A percentile compares a stretch with the other conserved stretches of the same genome.
These are phyloP conservation scores for Litsea cubeba DNA, from an alignment of 164 flowering plant species.

Conservation along the genomic window DNA sequence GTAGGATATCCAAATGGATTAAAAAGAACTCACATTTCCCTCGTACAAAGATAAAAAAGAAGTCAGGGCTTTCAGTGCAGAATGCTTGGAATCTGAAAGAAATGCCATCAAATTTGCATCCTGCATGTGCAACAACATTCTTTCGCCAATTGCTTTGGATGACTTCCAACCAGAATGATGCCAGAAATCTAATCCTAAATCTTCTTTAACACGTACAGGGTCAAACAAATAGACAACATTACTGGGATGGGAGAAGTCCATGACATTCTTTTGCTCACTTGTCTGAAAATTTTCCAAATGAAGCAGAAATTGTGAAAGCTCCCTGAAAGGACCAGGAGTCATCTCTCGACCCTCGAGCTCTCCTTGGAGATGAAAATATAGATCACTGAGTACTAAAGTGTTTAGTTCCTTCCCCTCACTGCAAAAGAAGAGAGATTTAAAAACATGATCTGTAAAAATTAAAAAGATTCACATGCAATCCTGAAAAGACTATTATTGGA, in stretches of 20 bases:
- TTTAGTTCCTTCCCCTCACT: slow-evolving; percentile 61
- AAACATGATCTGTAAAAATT: not conserved
- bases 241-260: slow-evolving; percentile 23
- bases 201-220: slow-evolving; percentile 30
- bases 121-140: slow-evolving; percentile 47
- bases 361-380: slow-evolving; percentile 83
- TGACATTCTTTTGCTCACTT: slow-evolving; percentile 30
- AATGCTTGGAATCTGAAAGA: slow-evolving; percentile 51
- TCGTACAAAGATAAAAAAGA: slow-evolving; percentile 34
- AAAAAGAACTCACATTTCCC: slow-evolving; percentile 44
- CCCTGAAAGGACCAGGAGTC: slow-evolving; percentile 68
- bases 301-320: slow-evolving; percentile 52
- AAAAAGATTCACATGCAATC: not conserved
- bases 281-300: slow-evolving; percentile 36
- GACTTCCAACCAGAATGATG: slow-evolving; percentile 65
- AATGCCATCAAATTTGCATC: slow-evolving; percentile 51
- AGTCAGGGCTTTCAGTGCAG: slow-evolving; percentile 54
- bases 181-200: slow-evolving; percentile 73
- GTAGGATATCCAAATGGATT: not conserved
- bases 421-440: slow-evolving; percentile 9
- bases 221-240: slow-evolving; percentile 45
- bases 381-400: slow-evolving; percentile 63
- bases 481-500: too few species aligned
- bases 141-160: slow-evolving; percentile 54
- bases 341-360: slow-evolving; percentile 84